Conservation (phyloP, 2,329 filamentous ascomycete species). For the Metarhizium brunneum region DNA sequence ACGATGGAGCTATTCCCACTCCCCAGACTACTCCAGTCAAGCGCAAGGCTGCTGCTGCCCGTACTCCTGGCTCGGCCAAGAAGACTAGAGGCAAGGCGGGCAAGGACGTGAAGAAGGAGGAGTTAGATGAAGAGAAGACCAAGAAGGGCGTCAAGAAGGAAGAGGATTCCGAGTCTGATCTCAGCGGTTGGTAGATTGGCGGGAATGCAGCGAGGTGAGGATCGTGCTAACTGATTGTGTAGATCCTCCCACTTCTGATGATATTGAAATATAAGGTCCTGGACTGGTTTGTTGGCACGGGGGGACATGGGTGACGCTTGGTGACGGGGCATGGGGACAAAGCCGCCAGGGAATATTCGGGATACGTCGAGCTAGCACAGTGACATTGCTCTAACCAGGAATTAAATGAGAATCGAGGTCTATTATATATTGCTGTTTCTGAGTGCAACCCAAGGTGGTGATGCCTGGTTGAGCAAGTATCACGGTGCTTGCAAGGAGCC, state of each 20-base stretch:
- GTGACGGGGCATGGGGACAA: too few species aligned
- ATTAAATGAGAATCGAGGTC: too few species aligned
- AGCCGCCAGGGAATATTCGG: not conserved
- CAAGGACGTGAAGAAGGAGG: slow-evolving; percentile 17
- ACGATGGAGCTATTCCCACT: slow-evolving; percentile 2
- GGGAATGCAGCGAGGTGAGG: slow-evolving; percentile 1
- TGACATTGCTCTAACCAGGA: not conserved
- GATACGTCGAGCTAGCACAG: too few species aligned
- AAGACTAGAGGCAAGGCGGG: slow-evolving; percentile 13
- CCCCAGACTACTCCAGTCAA: slow-evolving; percentile 16
- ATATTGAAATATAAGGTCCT: not conserved
- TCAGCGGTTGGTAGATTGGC: slow-evolving; percentile 13
- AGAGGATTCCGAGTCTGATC: slow-evolving; percentile 15
- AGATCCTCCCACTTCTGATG: not conserved
- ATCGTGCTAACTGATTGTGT: not conserved
- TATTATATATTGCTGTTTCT: too few species aligned
- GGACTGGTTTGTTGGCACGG: not conserved
- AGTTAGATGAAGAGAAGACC: slow-evolving; percentile 14
- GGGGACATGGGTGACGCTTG: too few species aligned
- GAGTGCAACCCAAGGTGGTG: too few species aligned
- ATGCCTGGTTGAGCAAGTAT: too few species aligned
- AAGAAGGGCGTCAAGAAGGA: slow-evolving; percentile 13
- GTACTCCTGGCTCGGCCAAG: slow-evolving; percentile 15
- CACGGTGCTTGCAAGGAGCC: too few species aligned
- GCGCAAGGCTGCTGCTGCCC: slow-evolving; percentile 19